Base-by-base conservation (phyloP, 1,284 basidiomycete genomes). In the Phellinidium pouzarii region DNA sequence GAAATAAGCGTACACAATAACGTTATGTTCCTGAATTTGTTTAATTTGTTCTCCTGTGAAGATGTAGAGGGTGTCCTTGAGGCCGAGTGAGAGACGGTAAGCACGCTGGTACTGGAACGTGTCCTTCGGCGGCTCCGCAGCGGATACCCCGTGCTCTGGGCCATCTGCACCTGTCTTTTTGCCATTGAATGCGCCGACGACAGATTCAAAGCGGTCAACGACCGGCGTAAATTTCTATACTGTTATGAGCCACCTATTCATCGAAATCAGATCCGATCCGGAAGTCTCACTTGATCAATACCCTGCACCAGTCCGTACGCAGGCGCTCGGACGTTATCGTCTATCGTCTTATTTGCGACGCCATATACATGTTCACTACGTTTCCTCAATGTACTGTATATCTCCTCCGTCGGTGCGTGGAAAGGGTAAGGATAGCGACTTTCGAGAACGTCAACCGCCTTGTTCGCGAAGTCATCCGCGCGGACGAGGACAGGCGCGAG, bases 101-200 rank as follows among this genome's bases (percentile, higher is more conserved):
- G 77, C 85, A 44, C 87, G 85, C 63, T 87, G 84, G 62, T 87
- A 87, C 66, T 90, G 87, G 61, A 78, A 86, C 63, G 84, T 62
- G 19, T 61, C 57, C 25, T 44, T 44, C 2, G 45, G 34, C 4
- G 43, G 11, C 20, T 63, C 57, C 11, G 45, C 55, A 36, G 62
- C 63, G 6, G 63, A 47, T 6, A 56, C 23, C 29, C 60, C 56
- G 3, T 60, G 52, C 14, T 50, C 52, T 7, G 56, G 38, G 34
- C 47, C 43, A 17, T 56, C 53, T 6, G 58, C 55, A 45, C 60
- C 60, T 29, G 62, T 59, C 14, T 71, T 70, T 31, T 77, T 72
- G 44, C 71, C 68, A 52, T 74, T 74, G 40, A 85, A 64, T 41
- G 74, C 78, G 57, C 75, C 73, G 36, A 86, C 76, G 7, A 79